These are phyloP conservation scores for Pseudopediastrum boryanum DNA, from an alignment of 139 green algal genomes.

Conservation along the genomic window DNA sequence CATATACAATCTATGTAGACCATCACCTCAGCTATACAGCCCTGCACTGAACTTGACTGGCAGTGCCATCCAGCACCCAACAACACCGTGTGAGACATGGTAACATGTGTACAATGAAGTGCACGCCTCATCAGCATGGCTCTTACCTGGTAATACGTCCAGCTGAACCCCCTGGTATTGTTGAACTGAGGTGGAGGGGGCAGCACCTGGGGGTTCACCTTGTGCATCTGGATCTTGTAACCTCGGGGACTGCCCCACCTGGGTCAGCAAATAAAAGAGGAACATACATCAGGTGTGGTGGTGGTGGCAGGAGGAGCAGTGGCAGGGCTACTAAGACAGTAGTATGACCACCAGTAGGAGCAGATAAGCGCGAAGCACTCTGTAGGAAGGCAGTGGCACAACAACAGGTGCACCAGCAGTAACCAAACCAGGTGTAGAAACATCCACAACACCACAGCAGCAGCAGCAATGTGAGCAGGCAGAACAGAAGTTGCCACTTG, in stretches of 20 bases:
- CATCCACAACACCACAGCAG: not conserved
- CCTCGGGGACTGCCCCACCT: constrained; percentile 29
- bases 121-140: not conserved
- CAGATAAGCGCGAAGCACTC: not conserved
- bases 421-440: not conserved
- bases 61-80: not conserved
- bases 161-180: constrained; percentile 7
- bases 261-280: not conserved
- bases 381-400: not conserved
- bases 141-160: constrained; percentile 22
- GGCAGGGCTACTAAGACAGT: not conserved
- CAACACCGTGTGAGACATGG: not conserved
- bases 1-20: not conserved
- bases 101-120: not conserved
- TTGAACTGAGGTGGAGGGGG: not conserved
- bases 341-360: not conserved
- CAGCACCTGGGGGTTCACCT: constrained; percentile 7
- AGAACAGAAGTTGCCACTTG: not conserved
- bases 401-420: not conserved
- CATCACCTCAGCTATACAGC: not conserved
- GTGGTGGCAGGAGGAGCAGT: not conserved
- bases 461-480: not conserved
- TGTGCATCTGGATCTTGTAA: constrained; percentile 25
- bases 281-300: not conserved
- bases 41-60: not conserved